Evolutionary conservation across 1,139 yeast genomes (phyloP).

Genomic region (Suhomyces choctaworum): DNA sequence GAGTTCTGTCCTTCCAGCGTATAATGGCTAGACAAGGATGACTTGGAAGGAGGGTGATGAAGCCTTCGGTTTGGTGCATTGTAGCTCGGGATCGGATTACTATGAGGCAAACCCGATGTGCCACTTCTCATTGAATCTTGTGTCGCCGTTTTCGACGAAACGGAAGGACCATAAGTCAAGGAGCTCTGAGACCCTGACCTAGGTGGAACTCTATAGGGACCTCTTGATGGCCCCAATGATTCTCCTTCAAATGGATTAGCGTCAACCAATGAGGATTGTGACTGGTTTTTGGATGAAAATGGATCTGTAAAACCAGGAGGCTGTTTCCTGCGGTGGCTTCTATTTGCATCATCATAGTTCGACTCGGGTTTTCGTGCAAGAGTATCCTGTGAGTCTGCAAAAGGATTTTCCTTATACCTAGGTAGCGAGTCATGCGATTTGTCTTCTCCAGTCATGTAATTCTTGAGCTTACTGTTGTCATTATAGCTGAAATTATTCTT

Average conservation of each 20-base stretch:
- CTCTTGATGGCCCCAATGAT: background rate
- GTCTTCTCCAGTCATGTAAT: conserved; percentile 4
- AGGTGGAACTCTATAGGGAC: conserved; percentile 1
- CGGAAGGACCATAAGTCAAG: conserved; percentile 7
- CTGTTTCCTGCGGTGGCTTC: conserved; percentile 2
- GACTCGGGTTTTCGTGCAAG: too few species aligned
- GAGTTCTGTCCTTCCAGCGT: background rate
- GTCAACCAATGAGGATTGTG: conserved; percentile 3
- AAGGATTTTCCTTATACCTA: conserved; percentile 5
- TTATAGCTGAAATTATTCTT: conserved; percentile 7
- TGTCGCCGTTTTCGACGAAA: conserved; percentile 4
- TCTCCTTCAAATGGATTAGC: conserved; percentile 4
- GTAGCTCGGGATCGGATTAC: too few species aligned
- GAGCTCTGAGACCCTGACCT: conserved; percentile 13
- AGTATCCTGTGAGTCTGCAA: conserved; percentile 4
- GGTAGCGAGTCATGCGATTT: conserved; percentile 8
- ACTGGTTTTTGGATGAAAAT: background rate
- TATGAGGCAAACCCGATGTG: too few species aligned
- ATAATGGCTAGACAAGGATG: background rate
- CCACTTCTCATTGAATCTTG: background rate
- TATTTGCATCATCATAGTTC: background rate
- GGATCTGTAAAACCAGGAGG: conserved; percentile 2
- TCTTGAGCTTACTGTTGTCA: conserved; percentile 14
- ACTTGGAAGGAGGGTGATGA: background rate
- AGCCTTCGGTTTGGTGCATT: background rate